phyloP scores from a whole-genome alignment of 306 rosid genomes.

The Acacia crassicarpa region DNA sequence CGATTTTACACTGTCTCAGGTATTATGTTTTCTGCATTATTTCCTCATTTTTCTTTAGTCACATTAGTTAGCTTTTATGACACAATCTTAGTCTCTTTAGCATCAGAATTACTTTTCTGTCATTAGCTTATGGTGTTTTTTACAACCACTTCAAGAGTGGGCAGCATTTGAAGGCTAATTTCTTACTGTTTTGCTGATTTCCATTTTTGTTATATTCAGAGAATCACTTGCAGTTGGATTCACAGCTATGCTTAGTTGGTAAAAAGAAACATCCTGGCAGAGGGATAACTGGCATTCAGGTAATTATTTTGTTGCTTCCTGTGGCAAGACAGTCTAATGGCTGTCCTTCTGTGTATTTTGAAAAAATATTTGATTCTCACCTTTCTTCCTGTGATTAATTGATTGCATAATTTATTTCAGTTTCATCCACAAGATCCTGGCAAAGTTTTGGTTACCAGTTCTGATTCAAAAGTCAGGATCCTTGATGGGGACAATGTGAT shows the following conservation, averaged over 20 bases:
- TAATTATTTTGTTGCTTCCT: constrained; percentile 18
- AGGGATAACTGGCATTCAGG: constrained; percentile 74
- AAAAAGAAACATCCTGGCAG: constrained; percentile 56
- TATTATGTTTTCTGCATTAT: constrained; percentile 30
- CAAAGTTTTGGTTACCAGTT: constrained; percentile 59
- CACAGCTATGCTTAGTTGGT: constrained; percentile 41
- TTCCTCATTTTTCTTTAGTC: constrained; percentile 24
- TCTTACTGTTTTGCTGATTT: constrained; percentile 7
- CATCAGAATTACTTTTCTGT: neutral
- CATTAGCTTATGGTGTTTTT: neutral
- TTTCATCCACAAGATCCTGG: constrained; percentile 53
- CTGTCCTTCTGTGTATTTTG: neutral
- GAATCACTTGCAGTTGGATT: constrained; percentile 54
- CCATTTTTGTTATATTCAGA: constrained; percentile 40
- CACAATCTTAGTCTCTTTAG: neutral
- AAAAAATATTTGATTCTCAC: no score
- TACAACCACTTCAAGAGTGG: neutral
- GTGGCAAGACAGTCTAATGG: neutral
- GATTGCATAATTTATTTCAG: constrained; percentile 34
- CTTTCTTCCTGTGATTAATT: neutral
- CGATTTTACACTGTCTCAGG: constrained; percentile 76
- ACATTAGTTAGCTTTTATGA: neutral
- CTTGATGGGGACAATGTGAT: constrained; percentile 54
- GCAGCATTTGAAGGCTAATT: neutral
- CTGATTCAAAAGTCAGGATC: constrained; percentile 61